phyloP scores from a whole-genome alignment of 306 rosid species.

The Gastrolobium bilobum region DNA sequence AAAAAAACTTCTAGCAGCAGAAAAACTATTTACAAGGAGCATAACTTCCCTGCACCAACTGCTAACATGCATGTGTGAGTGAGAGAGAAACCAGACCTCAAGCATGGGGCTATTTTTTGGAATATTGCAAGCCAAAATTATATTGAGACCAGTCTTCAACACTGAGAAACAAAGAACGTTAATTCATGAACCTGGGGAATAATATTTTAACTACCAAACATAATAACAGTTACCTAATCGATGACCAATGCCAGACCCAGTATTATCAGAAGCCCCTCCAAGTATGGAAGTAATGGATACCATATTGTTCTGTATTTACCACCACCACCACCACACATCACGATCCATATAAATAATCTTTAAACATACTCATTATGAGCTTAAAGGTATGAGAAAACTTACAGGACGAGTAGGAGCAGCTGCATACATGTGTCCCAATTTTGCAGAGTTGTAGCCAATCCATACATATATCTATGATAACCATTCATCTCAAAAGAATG shows the following conservation, averaged over 20 bases:
- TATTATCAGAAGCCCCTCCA: constrained; percentile 89
- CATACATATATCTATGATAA: constrained; percentile 76
- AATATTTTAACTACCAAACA: background rate
- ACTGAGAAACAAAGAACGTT: constrained; percentile 53
- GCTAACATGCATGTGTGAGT: background rate
- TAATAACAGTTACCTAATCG: constrained; percentile 66
- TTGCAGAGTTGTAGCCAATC: constrained; percentile 86
- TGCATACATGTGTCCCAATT: constrained; percentile 84
- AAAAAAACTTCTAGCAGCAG: background rate
- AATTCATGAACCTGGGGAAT: constrained; percentile 1
- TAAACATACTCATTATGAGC: constrained; percentile 1
- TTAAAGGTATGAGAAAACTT: constrained; percentile 44
- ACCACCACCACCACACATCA: constrained; percentile 21
- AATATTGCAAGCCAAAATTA: constrained; percentile 85
- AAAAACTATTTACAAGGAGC: background rate
- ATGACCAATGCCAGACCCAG: constrained; percentile 88
- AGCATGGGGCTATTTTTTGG: constrained; percentile 81
- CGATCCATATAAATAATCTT: background rate
- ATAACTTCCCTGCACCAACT: background rate
- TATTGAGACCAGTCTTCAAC: constrained; percentile 80
- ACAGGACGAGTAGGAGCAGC: constrained; percentile 88
- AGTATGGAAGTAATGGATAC: constrained; percentile 81
- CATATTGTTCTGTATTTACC: constrained; percentile 57
- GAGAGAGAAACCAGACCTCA: constrained; percentile 64
- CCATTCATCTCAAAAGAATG: constrained; percentile 30